Conservation (phyloP, 1,139 yeast genomes). For the Pichia sp. region DNA sequence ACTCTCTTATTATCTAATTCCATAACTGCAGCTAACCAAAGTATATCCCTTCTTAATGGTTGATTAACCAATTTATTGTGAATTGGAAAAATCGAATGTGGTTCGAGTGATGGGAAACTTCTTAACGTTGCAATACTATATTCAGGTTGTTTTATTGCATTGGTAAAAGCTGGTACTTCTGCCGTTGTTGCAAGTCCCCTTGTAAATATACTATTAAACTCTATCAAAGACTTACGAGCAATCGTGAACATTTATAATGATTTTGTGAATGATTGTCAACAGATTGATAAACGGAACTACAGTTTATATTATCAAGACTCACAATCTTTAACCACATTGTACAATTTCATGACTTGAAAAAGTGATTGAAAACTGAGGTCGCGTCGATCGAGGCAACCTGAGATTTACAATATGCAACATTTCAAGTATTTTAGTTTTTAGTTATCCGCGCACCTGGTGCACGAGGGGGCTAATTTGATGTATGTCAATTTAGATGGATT, state of each 20-base stretch:
- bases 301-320: too few species aligned
- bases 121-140: constrained; percentile 79
- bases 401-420: neutral
- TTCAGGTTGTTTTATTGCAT: constrained; percentile 46
- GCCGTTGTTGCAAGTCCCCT: constrained; percentile 11
- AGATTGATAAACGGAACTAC: too few species aligned
- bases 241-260: neutral
- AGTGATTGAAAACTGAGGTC: neutral
- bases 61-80: constrained; percentile 59
- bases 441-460: too few species aligned
- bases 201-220: neutral
- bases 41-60: constrained; percentile 80
- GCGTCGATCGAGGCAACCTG: neutral
- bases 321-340: neutral
- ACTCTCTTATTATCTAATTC: constrained; percentile 89
- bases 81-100: constrained; percentile 67
- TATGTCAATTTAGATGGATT: neutral
- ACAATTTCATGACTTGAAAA: neutral
- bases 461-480: neutral
- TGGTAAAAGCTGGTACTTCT: constrained; percentile 17
- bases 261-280: neutral
- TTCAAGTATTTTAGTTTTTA: too few species aligned
- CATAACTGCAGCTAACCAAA: constrained; percentile 90
- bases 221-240: constrained; percentile 6
- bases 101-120: constrained; percentile 84